Percentiles rank a stretch among this genome's conserved stretches.
These are phyloP conservation scores for Fusarium fujikuroi DNA, from an alignment of 2,329 filamentous ascomycete species.

Conservation along the genomic window DNA sequence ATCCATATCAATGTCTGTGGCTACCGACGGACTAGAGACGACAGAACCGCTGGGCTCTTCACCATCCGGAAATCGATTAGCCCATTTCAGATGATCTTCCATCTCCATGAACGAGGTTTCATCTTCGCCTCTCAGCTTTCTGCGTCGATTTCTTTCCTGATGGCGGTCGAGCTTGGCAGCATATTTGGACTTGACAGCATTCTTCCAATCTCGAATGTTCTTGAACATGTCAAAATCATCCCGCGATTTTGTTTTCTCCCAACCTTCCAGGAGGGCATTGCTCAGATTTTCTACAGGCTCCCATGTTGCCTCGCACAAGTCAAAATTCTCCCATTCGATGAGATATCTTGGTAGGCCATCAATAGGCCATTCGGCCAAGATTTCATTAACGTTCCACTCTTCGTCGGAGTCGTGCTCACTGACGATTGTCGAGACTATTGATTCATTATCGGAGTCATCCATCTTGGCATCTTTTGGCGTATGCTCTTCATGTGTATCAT, in stretches of 20 bases:
- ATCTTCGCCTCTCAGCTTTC: slow-evolving; percentile 51
- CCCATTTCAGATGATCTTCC: slow-evolving; percentile 38
- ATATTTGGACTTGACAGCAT: slow-evolving; percentile 45
- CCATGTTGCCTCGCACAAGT: slow-evolving; percentile 57
- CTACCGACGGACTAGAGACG: slow-evolving; percentile 2
- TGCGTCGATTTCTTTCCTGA: slow-evolving; percentile 56
- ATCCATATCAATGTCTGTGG: slow-evolving; percentile 3
- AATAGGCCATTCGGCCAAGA: slow-evolving; percentile 59
- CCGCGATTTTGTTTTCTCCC: slow-evolving; percentile 56
- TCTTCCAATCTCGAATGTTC: slow-evolving; percentile 52
- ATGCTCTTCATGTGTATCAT: background rate
- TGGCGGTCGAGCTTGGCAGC: slow-evolving; percentile 52
- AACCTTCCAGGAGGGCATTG: slow-evolving; percentile 52
- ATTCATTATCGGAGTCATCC: slow-evolving; percentile 44
- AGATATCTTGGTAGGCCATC: slow-evolving; percentile 47
- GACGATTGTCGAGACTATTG: slow-evolving; percentile 49
- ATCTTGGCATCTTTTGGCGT: slow-evolving; percentile 2
- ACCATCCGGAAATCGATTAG: slow-evolving; percentile 21
- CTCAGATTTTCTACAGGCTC: slow-evolving; percentile 60
- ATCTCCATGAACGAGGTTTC: slow-evolving; percentile 37
- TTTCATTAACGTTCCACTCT: slow-evolving; percentile 62
- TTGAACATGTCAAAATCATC: slow-evolving; percentile 51
- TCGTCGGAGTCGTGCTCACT: slow-evolving; percentile 51
- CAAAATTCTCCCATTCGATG: slow-evolving; percentile 52
- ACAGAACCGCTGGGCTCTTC: background rate